Conservation (phyloP, 2,329 filamentous ascomycete genomes). For the Alternaria angustiovoidea region DNA sequence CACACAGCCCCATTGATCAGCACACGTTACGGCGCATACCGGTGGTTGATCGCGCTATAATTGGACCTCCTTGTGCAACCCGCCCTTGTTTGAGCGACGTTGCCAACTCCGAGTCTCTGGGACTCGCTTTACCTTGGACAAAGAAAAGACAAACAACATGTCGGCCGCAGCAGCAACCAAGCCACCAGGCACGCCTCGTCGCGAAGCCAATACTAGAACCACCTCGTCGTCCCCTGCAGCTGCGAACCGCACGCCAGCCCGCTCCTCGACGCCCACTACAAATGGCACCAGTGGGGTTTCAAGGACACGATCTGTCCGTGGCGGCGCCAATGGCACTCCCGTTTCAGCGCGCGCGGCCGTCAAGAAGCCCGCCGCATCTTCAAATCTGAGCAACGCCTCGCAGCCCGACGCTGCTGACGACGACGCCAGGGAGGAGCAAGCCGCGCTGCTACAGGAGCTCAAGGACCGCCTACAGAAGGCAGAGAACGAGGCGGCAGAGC, state of each 20-base stretch:
- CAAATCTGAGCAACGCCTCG: constrained; percentile 45
- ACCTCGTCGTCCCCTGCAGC: constrained; percentile 43
- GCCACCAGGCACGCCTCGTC: constrained; percentile 44
- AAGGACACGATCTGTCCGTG: constrained; percentile 44
- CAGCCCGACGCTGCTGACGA: constrained; percentile 56
- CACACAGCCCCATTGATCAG: constrained; percentile 20
- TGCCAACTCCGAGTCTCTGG: constrained; percentile 18
- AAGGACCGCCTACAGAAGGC: constrained; percentile 83
- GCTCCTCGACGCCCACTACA: constrained; percentile 40
- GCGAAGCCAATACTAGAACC: constrained; percentile 30
- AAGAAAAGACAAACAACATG: constrained; percentile 31
- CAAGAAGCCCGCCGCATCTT: constrained; percentile 46
- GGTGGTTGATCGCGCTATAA: constrained; percentile 17
- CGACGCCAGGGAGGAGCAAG: constrained; percentile 79
- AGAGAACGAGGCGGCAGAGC: constrained; percentile 78
- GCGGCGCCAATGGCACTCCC: constrained; percentile 43
- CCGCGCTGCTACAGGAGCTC: constrained; percentile 82
- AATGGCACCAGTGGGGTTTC: constrained; percentile 40
- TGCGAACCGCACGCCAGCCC: constrained; percentile 43
- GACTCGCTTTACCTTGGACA: constrained; percentile 16
- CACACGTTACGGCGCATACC: constrained; percentile 14
- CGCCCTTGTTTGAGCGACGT: constrained; percentile 21
- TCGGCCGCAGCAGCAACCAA: constrained; percentile 49
- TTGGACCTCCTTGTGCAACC: constrained; percentile 17
- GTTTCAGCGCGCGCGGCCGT: constrained; percentile 51